Conservation (phyloP, 2,329 filamentous ascomycete species). For the Ophiognomonia clavigignenti-juglandacearum region DNA sequence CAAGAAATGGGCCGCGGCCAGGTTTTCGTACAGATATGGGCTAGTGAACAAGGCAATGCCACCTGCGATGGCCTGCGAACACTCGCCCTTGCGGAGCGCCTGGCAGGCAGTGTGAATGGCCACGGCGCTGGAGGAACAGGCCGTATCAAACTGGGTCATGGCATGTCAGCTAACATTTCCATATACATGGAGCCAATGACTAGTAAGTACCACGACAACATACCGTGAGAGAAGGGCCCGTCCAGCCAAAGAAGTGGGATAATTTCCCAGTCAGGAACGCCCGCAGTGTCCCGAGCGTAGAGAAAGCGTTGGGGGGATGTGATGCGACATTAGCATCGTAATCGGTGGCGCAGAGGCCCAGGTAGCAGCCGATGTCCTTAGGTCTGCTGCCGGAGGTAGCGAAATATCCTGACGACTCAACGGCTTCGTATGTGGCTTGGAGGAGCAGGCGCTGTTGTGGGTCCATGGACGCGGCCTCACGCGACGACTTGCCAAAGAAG, state of each 20-base stretch:
- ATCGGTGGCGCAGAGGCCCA: conserved; percentile 10
- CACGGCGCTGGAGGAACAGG: conserved; percentile 33
- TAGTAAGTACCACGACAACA: too few species aligned
- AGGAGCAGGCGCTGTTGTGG: conserved; percentile 24
- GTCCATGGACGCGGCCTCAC: conserved; percentile 24
- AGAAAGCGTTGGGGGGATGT: conserved; percentile 5
- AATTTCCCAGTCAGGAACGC: conserved; percentile 29
- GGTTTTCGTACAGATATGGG: conserved; percentile 23
- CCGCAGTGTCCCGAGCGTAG: conserved; percentile 11
- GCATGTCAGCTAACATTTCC: too few species aligned
- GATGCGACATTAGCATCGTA: conserved; percentile 8
- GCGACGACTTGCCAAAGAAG: conserved; percentile 22
- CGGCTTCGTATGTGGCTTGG: conserved; percentile 28
- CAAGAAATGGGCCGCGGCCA: conserved; percentile 34
- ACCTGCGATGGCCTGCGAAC: conserved; percentile 30
- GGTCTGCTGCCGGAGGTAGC: background rate
- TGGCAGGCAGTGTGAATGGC: conserved; percentile 25
- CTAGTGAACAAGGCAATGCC: conserved; percentile 34
- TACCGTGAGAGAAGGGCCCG: conserved; percentile 33
- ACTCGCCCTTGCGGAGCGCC: conserved; percentile 24
- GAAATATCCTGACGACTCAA: conserved; percentile 11
- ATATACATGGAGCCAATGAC: too few species aligned
- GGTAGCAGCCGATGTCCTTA: conserved; percentile 24
- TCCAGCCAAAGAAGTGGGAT: conserved; percentile 37
- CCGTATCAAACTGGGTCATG: conserved; percentile 39